These are phyloP conservation scores for Aspergillus mulundensis DNA, from an alignment of 495 filamentous ascomycete genomes.

Conservation along the genomic window DNA sequence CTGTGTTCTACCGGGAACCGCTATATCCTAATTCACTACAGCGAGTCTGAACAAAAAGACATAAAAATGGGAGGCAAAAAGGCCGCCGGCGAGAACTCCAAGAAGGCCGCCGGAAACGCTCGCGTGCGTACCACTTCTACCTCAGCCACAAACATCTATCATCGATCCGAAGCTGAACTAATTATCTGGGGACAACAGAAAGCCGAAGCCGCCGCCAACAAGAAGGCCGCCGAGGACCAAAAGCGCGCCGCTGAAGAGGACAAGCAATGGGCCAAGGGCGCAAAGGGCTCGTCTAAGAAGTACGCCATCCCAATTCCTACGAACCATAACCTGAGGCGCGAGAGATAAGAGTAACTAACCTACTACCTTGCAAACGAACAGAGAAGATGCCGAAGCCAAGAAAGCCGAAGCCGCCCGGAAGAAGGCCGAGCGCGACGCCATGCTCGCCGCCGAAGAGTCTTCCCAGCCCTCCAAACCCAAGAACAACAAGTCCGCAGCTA, in stretches of 20 bases:
- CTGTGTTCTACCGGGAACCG: not conserved
- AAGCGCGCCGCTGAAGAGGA: conserved; percentile 67
- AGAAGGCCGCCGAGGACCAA: conserved; percentile 65
- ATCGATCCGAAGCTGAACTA: not conserved
- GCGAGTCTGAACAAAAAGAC: not conserved
- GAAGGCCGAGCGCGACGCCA: conserved; percentile 81
- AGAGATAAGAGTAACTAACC: too few relatives aligned
- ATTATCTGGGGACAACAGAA: conserved; percentile 52
- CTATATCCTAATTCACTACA: not conserved
- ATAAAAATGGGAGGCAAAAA: conserved; percentile 55
- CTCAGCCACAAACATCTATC: not conserved
- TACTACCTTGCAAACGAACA: conserved; percentile 27
- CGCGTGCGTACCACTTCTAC: conserved; percentile 33
- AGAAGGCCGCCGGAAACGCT: conserved; percentile 88
- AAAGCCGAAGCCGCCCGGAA: conserved; percentile 80
- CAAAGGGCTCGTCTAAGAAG: conserved; percentile 84
- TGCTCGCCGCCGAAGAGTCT: conserved; percentile 79
- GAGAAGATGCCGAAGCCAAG: conserved; percentile 80
- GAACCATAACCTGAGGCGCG: too few relatives aligned
- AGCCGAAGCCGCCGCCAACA: conserved; percentile 77
- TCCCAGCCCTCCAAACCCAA: conserved; percentile 54
- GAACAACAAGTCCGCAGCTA: conserved; percentile 58
- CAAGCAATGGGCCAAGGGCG: conserved; percentile 76
- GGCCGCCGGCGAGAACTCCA: conserved; percentile 66
- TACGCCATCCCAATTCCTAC: conserved; percentile 35